Base-by-base conservation (phyloP, 2,329 filamentous ascomycete species). In the Esteya vermicola region DNA sequence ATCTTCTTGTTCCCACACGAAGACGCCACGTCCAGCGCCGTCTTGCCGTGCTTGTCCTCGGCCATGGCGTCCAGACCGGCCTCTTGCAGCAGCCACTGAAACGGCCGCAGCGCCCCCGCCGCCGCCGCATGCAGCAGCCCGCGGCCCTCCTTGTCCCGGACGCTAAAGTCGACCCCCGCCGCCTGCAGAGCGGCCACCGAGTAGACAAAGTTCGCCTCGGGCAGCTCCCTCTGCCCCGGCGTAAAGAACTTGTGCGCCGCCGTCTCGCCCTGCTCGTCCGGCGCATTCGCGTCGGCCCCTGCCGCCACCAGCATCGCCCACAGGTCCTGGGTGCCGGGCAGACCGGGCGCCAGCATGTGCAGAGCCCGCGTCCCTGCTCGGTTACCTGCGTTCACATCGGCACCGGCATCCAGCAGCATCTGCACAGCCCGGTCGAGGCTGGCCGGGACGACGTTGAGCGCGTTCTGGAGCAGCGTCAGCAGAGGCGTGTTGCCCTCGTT, bases 401-500 rank as follows among this genome's bases (percentile, higher is more conserved):
- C 43, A 3, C 43, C 43, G 12, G 21, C n/a, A n/a, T 35, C 30
- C 7, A 42, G 37, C 28, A 45, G 40, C 23, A 36, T 12, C 25
- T 32, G 28, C 16, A 39, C n/a, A n/a, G n/a, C n/a, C n/a, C n/a
- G n/a, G n/a, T n/a, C n/a, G n/a, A n/a, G n/a, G n/a, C n/a, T n/a
- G n/a, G n/a, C n/a, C n/a, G n/a, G n/a, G n/a, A n/a, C n/a, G n/a
- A n/a, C n/a, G n/a, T n/a, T n/a, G n/a, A n/a, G n/a, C n/a, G n/a
- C n/a, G n/a, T n/a, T n/a, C n/a, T n/a, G n/a, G n/a, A n/a, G n/a
- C n/a, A n/a, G n/a, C n/a, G n/a, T n/a, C n/a, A n/a, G n/a, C n/a
- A n/a, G n/a, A n/a, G n/a, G n/a, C n/a, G n/a, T n/a, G n/a, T n/a
- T n/a, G n/a, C n/a, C n/a, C n/a, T n/a, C n/a, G n/a, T n/a, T n/a